These are phyloP conservation scores for Blastomyces silverae DNA, from an alignment of 2,329 filamentous ascomycete genomes.

Conservation along the genomic window DNA sequence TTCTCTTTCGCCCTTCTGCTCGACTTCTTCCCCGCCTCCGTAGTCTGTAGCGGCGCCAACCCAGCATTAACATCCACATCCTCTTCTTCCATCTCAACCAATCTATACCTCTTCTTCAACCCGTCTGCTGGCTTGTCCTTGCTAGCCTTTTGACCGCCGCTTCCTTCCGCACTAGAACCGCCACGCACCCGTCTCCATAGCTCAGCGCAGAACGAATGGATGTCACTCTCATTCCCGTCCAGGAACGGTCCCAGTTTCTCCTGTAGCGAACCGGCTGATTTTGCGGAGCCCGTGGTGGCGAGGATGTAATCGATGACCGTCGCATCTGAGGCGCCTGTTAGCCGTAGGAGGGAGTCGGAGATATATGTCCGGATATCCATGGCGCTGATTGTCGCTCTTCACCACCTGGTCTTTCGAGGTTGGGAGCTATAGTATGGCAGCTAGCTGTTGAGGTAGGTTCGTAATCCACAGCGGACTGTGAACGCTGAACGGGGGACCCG, in stretches of 20 bases:
- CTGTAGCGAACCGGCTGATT: slow-evolving; percentile 43
- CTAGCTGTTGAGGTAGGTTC: background rate
- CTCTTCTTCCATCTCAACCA: slow-evolving; percentile 51
- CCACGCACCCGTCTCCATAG: slow-evolving; percentile 37
- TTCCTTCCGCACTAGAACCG: slow-evolving; percentile 21
- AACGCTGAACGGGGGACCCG: background rate
- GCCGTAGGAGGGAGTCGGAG: slow-evolving; percentile 48
- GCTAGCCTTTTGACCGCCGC: background rate
- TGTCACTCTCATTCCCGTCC: slow-evolving; percentile 43
- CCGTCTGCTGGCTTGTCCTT: slow-evolving; percentile 17
- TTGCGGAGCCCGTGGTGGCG: slow-evolving; percentile 47
- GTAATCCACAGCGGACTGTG: background rate
- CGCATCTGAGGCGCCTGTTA: slow-evolving; percentile 51
- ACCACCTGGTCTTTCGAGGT: background rate
- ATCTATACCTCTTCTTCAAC: slow-evolving; percentile 42
- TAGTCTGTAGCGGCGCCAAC: slow-evolving; percentile 28
- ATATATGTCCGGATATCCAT: slow-evolving; percentile 40
- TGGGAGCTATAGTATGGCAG: background rate
- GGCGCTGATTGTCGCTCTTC: slow-evolving; percentile 12
- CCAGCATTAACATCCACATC: slow-evolving; percentile 26
- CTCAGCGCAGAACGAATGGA: slow-evolving; percentile 44
- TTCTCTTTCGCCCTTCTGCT: slow-evolving; percentile 30
- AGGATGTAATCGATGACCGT: slow-evolving; percentile 53
- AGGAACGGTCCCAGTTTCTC: slow-evolving; percentile 50
- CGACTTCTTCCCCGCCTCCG: slow-evolving; percentile 33